A percentile compares a stretch with the other conserved stretches of the same genome.
Conservation (phyloP, 371 early-diverging fungal genomes). For the Amoeboaphelidium occidentale region DNA sequence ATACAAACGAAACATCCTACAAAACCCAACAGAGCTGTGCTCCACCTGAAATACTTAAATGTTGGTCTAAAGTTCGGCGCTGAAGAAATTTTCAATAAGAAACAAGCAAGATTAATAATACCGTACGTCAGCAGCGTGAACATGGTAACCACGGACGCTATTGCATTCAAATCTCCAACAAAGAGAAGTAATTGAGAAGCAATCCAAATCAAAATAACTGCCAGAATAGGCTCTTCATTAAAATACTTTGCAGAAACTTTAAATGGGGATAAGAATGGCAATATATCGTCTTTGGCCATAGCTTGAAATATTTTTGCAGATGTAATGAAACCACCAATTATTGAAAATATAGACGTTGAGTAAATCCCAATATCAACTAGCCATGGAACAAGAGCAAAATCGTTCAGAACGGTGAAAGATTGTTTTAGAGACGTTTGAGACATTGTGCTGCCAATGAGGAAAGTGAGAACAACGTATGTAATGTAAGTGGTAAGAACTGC, state of each 20-base stretch:
- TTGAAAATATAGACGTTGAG: slow-evolving; percentile 26
- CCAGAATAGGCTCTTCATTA: slow-evolving; percentile 15
- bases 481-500: slow-evolving; percentile 24
- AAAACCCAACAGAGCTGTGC: slow-evolving; percentile 27
- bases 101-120: slow-evolving; percentile 30
- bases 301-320: slow-evolving; percentile 33
- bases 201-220: slow-evolving; percentile 19
- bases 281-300: slow-evolving; percentile 20
- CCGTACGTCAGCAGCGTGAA: slow-evolving; percentile 26
- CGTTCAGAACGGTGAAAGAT: slow-evolving; percentile 26
- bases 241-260: slow-evolving; percentile 11
- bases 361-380: slow-evolving; percentile 23
- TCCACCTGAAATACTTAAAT: slow-evolving; percentile 29
- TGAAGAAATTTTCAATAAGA: slow-evolving; percentile 26
- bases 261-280: slow-evolving; percentile 10
- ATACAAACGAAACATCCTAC: slow-evolving; percentile 19
- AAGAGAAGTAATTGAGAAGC: slow-evolving; percentile 25
- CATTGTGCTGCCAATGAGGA: slow-evolving; percentile 25
- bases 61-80: slow-evolving; percentile 36
- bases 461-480: slow-evolving; percentile 18
- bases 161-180: slow-evolving; percentile 25
- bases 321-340: slow-evolving; percentile 23
- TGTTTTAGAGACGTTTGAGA: slow-evolving; percentile 19
- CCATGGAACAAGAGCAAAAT: slow-evolving; percentile 17
- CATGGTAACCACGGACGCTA: slow-evolving; percentile 30